phyloP scores from a whole-genome alignment of 2,329 filamentous ascomycete species.

The Fusarium torreyae region DNA sequence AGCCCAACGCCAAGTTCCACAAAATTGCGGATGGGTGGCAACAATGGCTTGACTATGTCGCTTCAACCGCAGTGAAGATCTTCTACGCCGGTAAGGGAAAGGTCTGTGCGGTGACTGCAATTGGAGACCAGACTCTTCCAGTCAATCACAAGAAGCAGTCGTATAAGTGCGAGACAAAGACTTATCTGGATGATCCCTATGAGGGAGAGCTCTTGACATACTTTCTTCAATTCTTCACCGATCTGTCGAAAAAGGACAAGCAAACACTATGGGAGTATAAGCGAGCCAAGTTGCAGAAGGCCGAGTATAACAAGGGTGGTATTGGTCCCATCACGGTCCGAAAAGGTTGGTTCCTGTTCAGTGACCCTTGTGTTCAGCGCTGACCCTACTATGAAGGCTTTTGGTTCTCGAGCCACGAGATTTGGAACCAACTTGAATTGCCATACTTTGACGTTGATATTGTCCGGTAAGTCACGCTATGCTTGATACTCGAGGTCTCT shows the following conservation, averaged over 20 bases:
- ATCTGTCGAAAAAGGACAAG: conserved; percentile 53
- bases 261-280: conserved; percentile 57
- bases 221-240: conserved; percentile 58
- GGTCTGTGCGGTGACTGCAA: conserved; percentile 58
- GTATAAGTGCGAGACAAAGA: conserved; percentile 56
- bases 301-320: conserved; percentile 55
- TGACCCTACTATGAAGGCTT: conserved; percentile 47
- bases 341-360: conserved; percentile 47
- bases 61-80: conserved; percentile 55
- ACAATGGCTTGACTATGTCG: conserved; percentile 59
- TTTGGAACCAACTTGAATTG: conserved; percentile 60
- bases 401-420: conserved; percentile 60
- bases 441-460: conserved; percentile 61
- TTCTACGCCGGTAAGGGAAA: conserved; percentile 57
- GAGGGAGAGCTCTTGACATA: conserved; percentile 61
- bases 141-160: conserved; percentile 49
- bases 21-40: conserved; percentile 57
- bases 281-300: conserved; percentile 55
- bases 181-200: conserved; percentile 59
- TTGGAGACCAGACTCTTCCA: conserved; percentile 54
- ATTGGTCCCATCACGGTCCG: conserved; percentile 60
- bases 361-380: not conserved
- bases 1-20: conserved; percentile 35
- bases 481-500: fast-evolving
- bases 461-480: conserved; percentile 48